Evolutionary conservation across 345 rosid species (phyloP).

Genomic region (Rhizophora apiculata): DNA sequence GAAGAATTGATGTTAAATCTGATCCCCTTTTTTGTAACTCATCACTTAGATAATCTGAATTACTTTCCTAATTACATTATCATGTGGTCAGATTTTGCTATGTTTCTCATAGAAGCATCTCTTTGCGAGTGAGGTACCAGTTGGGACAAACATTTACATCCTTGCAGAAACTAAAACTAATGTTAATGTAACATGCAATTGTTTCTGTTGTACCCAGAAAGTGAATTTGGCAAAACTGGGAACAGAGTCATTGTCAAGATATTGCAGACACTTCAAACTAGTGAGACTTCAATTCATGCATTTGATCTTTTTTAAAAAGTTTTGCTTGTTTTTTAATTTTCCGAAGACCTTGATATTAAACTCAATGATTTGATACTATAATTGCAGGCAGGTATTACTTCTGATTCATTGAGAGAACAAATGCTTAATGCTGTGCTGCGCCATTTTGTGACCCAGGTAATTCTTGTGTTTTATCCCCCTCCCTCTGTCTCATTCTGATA

Average conservation of each 20-base stretch:
- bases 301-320: not conserved
- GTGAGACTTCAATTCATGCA: slow-evolving; percentile 27
- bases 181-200: not conserved
- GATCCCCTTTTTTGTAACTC: too few relatives aligned
- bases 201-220: slow-evolving; percentile 28
- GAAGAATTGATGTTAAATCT: too few relatives aligned
- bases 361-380: not conserved
- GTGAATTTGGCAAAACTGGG: slow-evolving; percentile 52
- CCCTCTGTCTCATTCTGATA: not conserved
- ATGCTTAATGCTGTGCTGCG: slow-evolving; percentile 43
- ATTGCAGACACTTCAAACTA: slow-evolving; percentile 54
- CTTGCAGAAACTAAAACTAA: not conserved
- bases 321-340: not conserved
- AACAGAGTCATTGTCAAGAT: slow-evolving; percentile 49
- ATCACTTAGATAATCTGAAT: too few relatives aligned
- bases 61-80: too few relatives aligned
- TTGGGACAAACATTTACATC: not conserved
- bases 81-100: too few relatives aligned
- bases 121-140: not conserved
- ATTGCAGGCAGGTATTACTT: slow-evolving; percentile 34
- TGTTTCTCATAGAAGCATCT: not conserved
- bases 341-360: not conserved
- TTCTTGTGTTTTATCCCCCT: not conserved
- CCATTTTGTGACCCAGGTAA: slow-evolving; percentile 60
- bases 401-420: slow-evolving; percentile 47